Base-by-base conservation (phyloP, 2,329 filamentous ascomycete species). In the Aspergillus piperis region DNA sequence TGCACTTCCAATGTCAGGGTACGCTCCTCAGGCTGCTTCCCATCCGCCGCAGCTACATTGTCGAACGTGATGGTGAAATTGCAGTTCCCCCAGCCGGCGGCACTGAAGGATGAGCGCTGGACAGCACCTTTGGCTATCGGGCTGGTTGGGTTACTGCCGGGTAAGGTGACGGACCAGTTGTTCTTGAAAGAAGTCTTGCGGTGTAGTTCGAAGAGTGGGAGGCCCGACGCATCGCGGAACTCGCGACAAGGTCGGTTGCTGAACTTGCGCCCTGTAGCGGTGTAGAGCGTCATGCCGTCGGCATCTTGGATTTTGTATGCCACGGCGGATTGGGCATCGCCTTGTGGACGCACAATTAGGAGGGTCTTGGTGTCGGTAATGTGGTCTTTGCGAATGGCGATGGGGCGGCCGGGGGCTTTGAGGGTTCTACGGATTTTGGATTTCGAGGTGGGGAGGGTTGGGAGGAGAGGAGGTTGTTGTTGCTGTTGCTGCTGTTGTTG, bases 131-230 rank as follows among this genome's bases (percentile, higher is more conserved):
- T 62, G 30, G 58, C 62, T 17, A 70, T 62, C 19, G 62, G 53
- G 6, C 39, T 57, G 5, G 62, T 60, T 15, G 49, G 50, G 1
- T 58, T 50, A 11, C 62, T 65, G n/a, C 70, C 70, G 3, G 70
- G 69, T 54, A 72, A 52, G 4, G 63, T 66, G 25, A 70, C 64
- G 8, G 58, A 58, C 63, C 68, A 69, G 15, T 63, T 54, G 30
- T 65, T 58, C 30, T 59, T 60, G 11, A 64, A 57, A 25, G 58
- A 54, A 4, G 58, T 21, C 8, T 60, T 61, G 5, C 61, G 50
- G 25, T 69, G 64, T 23, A 66, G 57, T 57, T 72, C 69, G 59
- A 72, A 73, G 56, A 73, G 61, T 2, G 70, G 70, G 1, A 73
- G 61, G 1, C 70, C 70, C 7, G 70, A 71, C 5, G 64, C 51